Conservation (phyloP, 1,139 yeast genomes). For the Debaryomyces udenii region DNA sequence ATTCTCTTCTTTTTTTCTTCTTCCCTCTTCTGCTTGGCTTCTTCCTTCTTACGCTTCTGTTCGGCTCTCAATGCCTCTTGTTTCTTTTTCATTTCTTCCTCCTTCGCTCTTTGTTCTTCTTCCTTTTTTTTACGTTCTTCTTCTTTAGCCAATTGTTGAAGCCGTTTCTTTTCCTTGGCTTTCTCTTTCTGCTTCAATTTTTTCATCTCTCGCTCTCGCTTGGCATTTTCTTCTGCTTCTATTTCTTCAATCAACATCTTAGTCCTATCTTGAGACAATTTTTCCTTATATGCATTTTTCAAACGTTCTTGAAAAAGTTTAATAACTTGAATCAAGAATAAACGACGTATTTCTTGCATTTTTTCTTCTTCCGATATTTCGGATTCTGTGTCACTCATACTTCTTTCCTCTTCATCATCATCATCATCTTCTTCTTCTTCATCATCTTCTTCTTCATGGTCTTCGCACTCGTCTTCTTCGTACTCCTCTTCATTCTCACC, state of each 20-base stretch:
- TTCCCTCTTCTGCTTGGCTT: constrained; percentile 50
- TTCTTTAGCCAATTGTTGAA: constrained; percentile 71
- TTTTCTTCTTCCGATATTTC: constrained; percentile 65
- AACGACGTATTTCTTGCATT: constrained; percentile 73
- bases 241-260: constrained; percentile 74
- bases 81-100: constrained; percentile 35
- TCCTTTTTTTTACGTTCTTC: constrained; percentile 67
- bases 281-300: constrained; percentile 71
- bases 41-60: constrained; percentile 51
- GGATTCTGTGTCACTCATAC: constrained; percentile 40
- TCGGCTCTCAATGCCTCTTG: constrained; percentile 47
- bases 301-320: constrained; percentile 73
- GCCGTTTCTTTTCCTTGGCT: constrained; percentile 75
- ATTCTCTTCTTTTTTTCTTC: constrained; percentile 54
- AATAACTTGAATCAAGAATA: constrained; percentile 74
- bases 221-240: constrained; percentile 72
- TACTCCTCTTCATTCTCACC: constrained; percentile 20
- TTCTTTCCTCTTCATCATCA: constrained; percentile 35
- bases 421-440: constrained; percentile 32
- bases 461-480: constrained; percentile 25
- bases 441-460: constrained; percentile 29
- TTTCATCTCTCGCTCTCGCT: constrained; percentile 72
- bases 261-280: constrained; percentile 73
- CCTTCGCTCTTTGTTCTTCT: constrained; percentile 49
- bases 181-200: constrained; percentile 74